Evolutionary conservation across 495 filamentous ascomycete species (phyloP), one percentile per base, ranked within the genome.

Genomic region (Xylaria grammica): DNA sequence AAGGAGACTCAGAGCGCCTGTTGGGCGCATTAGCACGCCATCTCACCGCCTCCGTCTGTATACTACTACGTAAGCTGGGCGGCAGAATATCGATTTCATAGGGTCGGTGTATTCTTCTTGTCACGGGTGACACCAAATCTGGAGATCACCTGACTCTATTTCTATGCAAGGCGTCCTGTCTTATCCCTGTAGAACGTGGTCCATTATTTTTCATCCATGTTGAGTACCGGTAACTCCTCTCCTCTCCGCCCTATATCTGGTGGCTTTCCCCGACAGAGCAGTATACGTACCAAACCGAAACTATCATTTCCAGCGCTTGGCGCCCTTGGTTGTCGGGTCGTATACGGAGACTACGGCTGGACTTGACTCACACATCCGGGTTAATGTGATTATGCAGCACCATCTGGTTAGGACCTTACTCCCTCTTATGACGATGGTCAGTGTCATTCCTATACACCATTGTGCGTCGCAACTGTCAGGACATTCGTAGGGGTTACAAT

Each of bases 371-470:
- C 78, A 79, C 61, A 79, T 80, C 62, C 71, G 75, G 38, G 71
- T 79, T 19, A 80, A 77, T 52, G 73, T 69, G 46, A 72, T 80
- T 3, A 70, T 72, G 5, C 79, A 77, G 17, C 73, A 75, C 63
- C 79, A 79, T 60, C 74, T 81, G 4, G 68, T 71, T 19, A 70
- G 76, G 11, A 70, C 71, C 0, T 72, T 82, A 22, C 76, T 79
- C 9, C 78, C 82, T 1, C 72, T 69, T 48, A 56, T 63, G 60
- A 63, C 60, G 60, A 40, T 29, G 29, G 40, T 55, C 13, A 13
- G 15, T 19, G 29, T 56, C 60, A 63, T 56, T 6, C n/a, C 19
- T 20, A 22, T 48, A 22, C 42, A 30, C 9, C n/a, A 20, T 8
- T 34, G 27, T n/a, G 20, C 60, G 38, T 62, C 48, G 44, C 38